phyloP scores from a whole-genome alignment of 2,329 filamentous ascomycete species.

The Cytospora chrysosperma region DNA sequence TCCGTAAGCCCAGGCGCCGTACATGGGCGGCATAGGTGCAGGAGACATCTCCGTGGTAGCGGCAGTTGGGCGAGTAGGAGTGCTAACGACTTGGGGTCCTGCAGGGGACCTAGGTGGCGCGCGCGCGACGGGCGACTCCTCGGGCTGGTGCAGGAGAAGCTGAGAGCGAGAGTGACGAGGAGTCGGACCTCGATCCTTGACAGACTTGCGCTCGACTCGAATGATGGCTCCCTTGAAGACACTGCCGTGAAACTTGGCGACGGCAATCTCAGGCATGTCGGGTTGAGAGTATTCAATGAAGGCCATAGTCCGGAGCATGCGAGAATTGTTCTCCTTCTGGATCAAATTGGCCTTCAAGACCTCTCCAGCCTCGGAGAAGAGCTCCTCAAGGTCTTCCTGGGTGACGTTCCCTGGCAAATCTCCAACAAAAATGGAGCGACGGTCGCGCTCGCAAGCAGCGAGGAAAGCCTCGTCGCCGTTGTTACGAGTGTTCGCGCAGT shows the following conservation, averaged over 20 bases:
- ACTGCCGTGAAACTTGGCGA: conserved; percentile 16
- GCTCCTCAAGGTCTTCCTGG: conserved; percentile 28
- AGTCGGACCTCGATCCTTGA: conserved; percentile 19
- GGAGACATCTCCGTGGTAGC: conserved; percentile 11
- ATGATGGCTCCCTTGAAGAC: conserved; percentile 15
- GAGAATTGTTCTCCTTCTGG: conserved; percentile 27
- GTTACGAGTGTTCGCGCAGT: conserved; percentile 25
- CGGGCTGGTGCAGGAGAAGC: conserved; percentile 7
- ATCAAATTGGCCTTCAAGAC: conserved; percentile 34
- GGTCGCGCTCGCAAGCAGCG: conserved; percentile 34
- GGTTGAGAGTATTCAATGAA: conserved; percentile 30
- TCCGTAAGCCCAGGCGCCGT: conserved; percentile 9
- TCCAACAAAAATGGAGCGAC: conserved; percentile 37
- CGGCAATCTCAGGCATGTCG: conserved; percentile 26
- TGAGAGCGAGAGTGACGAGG: conserved; percentile 16
- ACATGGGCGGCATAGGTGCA: conserved; percentile 16
- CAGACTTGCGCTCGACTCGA: conserved; percentile 23
- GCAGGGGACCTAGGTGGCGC: conserved; percentile 1
- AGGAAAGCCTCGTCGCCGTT: conserved; percentile 34
- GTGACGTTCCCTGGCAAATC: conserved; percentile 31
- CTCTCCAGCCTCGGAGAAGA: conserved; percentile 30
- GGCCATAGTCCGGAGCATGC: conserved; percentile 30
- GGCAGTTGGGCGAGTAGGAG: conserved; percentile 10
- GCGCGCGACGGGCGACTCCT: conserved; percentile 5
- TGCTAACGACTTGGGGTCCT: conserved; percentile 9